phyloP scores from a whole-genome alignment of 306 rosid genomes.

The Nissolia schottii region DNA sequence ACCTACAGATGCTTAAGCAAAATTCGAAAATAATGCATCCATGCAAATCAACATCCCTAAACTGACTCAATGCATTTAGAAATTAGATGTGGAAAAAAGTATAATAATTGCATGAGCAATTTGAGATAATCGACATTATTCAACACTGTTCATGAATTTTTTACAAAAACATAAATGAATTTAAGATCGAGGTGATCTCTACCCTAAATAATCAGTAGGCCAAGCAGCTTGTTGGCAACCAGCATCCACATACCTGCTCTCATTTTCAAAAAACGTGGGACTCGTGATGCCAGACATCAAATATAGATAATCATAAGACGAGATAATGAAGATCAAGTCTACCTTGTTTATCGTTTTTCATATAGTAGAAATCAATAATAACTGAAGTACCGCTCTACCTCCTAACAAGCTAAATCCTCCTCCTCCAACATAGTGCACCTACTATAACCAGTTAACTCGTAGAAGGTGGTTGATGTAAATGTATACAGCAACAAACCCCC shows the following conservation, averaged over 20 bases:
- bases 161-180: constrained; percentile 30
- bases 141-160: constrained; percentile 25
- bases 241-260: constrained; percentile 25
- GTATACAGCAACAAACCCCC: constrained; percentile 32
- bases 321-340: constrained; percentile 21
- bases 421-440: constrained; percentile 16
- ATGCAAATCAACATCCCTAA: not conserved
- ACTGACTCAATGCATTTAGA: not conserved
- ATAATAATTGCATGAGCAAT: not conserved
- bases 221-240: constrained; percentile 21
- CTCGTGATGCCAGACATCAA: constrained; percentile 22
- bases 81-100: not conserved
- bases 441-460: constrained; percentile 32
- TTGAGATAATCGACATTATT: constrained; percentile 1
- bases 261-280: constrained; percentile 9
- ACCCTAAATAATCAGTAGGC: constrained; percentile 11
- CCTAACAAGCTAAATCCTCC: constrained; percentile 24
- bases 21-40: not conserved
- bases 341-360: constrained; percentile 20
- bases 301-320: constrained; percentile 20
- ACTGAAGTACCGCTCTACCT: constrained; percentile 13
- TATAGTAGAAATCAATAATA: constrained; percentile 26
- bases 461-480: constrained; percentile 34
- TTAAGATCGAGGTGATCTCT: constrained; percentile 2
- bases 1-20: not conserved